Evolutionary conservation across 129 eudicot species (phyloP).

Genomic region (Scalesia atractyloides): DNA sequence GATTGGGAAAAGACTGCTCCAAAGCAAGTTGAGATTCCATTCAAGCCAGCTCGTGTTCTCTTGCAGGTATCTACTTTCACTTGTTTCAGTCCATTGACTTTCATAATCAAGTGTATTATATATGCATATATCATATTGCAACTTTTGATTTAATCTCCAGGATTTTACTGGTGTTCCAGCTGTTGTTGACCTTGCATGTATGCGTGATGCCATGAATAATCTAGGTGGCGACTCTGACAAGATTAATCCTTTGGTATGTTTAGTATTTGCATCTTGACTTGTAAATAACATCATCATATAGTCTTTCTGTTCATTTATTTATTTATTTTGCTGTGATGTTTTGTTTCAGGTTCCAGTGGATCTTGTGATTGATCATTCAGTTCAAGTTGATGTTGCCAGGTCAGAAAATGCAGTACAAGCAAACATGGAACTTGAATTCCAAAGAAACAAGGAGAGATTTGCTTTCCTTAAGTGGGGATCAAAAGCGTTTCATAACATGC

Average conservation of each 20-base stretch:
- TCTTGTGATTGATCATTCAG: slow-evolving; percentile 96
- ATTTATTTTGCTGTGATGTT: slow-evolving; percentile 12
- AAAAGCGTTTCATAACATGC: slow-evolving; percentile 91
- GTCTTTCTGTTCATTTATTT: background rate
- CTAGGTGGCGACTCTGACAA: slow-evolving; percentile 90
- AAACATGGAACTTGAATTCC: slow-evolving; percentile 88
- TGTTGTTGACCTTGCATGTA: slow-evolving; percentile 94
- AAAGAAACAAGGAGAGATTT: slow-evolving; percentile 91
- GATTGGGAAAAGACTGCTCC: slow-evolving; percentile 93
- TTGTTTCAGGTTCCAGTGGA: slow-evolving; percentile 88
- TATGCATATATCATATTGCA: slow-evolving; percentile 2
- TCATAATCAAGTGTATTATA: background rate
- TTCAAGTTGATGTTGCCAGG: slow-evolving; percentile 92
- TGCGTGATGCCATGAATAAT: slow-evolving; percentile 98
- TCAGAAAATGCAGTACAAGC: slow-evolving; percentile 93
- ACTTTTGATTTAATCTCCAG: slow-evolving; percentile 35
- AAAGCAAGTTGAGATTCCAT: slow-evolving; percentile 88
- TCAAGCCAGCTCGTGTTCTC: slow-evolving; percentile 96
- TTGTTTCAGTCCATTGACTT: slow-evolving; percentile 15
- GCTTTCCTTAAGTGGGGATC: slow-evolving; percentile 97
- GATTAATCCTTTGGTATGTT: slow-evolving; percentile 89
- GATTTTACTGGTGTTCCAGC: slow-evolving; percentile 99
- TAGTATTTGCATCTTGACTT: slow-evolving; percentile 11
- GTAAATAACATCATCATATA: background rate
- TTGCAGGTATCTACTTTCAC: slow-evolving; percentile 57